A percentile compares a stretch with the other conserved stretches of the same genome.
Evolutionary conservation across 2,329 filamentous ascomycete species (phyloP).

Genomic region (Phialocephala subalpina): DNA sequence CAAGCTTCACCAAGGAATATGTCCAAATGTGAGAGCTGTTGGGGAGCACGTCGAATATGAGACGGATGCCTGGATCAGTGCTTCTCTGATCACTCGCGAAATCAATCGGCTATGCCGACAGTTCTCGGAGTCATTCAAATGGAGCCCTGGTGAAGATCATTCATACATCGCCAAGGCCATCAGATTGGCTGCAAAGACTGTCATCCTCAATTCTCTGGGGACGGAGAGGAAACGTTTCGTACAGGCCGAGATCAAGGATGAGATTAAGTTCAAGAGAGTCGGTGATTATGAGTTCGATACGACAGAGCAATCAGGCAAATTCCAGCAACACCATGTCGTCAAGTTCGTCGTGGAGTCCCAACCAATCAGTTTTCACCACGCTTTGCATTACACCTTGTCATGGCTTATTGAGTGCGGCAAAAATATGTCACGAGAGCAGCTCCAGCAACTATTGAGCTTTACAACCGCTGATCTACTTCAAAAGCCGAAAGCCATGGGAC

Average conservation of each 20-base stretch:
- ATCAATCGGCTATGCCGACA: conserved; percentile 92
- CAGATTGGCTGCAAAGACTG: conserved; percentile 77
- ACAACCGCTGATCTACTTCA: conserved; percentile 74
- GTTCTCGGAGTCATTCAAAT: conserved; percentile 85
- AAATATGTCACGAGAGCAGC: conserved; percentile 70
- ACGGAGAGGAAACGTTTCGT: conserved; percentile 87
- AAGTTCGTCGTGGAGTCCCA: conserved; percentile 89
- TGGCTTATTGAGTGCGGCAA: conserved; percentile 94
- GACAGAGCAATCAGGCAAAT: conserved; percentile 37
- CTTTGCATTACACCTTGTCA: conserved; percentile 92
- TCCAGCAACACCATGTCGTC: conserved; percentile 69
- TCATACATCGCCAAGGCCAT: conserved; percentile 75
- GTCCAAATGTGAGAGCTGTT: conserved; percentile 89
- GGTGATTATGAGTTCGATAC: conserved; percentile 82
- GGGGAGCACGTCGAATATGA: conserved; percentile 98
- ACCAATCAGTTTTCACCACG: conserved; percentile 96
- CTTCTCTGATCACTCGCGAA: conserved; percentile 91
- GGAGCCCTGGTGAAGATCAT: conserved; percentile 69
- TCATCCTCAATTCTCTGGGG: conserved; percentile 89
- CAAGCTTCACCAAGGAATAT: conserved; percentile 96
- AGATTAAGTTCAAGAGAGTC: conserved; percentile 82
- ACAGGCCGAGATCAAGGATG: conserved; percentile 86
- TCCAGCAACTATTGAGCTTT: conserved; percentile 76
- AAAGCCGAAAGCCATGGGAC: conserved; percentile 68
- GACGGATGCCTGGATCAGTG: conserved; percentile 97